Percentiles rank a stretch among this genome's conserved stretches.
Evolutionary conservation across 495 filamentous ascomycete genomes (phyloP).

Genomic region (Lasiosphaeris hirsuta): DNA sequence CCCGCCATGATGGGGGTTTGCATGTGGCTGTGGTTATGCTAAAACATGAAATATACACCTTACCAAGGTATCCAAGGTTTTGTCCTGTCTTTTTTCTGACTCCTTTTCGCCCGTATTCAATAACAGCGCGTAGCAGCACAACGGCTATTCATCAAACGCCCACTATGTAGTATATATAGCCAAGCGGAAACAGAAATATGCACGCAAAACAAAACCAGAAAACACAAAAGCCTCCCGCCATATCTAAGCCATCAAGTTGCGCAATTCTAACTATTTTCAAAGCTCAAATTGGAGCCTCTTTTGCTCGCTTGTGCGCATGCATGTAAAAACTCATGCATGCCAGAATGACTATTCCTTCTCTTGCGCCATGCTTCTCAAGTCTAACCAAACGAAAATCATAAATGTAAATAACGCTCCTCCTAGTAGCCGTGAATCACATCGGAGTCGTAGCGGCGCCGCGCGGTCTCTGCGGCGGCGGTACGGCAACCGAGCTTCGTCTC

Average conservation of each 20-base stretch:
- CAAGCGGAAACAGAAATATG: neutral
- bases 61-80: too few species aligned
- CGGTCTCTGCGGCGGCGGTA: neutral
- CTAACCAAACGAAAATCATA: neutral
- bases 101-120: too few species aligned
- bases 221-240: neutral
- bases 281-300: too few species aligned
- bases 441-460: neutral
- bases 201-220: neutral
- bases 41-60: too few species aligned
- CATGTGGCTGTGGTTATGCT: too few species aligned
- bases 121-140: too few species aligned
- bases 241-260: too few species aligned
- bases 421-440: neutral
- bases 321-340: too few species aligned
- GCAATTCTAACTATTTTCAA: too few species aligned
- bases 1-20: too few species aligned
- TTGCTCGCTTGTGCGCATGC: too few species aligned
- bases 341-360: neutral
- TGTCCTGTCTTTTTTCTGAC: too few species aligned
- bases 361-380: conserved; percentile 5
- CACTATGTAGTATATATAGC: neutral
- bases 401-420: neutral
- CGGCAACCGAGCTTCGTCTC: neutral
- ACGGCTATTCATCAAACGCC: neutral